Base-by-base conservation (phyloP, 2,329 filamentous ascomycete genomes). In the Sordariomycetes sp. region DNA sequence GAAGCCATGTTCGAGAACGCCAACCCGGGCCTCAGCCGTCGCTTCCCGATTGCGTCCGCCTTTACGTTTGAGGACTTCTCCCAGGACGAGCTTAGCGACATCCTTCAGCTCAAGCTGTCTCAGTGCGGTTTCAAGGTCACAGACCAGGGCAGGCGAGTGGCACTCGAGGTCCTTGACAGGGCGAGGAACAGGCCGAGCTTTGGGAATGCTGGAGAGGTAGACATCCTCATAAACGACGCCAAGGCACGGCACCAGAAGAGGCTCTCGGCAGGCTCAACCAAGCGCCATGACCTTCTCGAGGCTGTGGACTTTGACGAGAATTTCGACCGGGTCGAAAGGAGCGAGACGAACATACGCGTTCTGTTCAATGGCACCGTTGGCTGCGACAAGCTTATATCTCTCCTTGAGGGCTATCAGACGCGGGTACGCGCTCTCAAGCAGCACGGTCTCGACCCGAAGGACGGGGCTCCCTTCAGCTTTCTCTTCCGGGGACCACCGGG, bases 161-260 rank as follows among this genome's bases (percentile, higher is more conserved):
- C 79, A 0, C 70, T 85, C 59, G 82, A 86, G 3, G 73, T 86
- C 20, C 73, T 92, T 0, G 70, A 71, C 8, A 76, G 85, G 3
- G 78, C 80, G 1, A 79, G 86, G 0, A 87, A 54, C 28, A 50
- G 58, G 0, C 79, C 79, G 0, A 80, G 87, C 61, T 89, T 89
- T 66, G 83, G 88, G 1, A 92, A 93, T 64, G 87, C 82, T 0
- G 83, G 87, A 0, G 87, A 90, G 61, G 80, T 94, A n/a, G 87
- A 93, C 53, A 88, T 80, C n/a, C 66, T 90, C 1, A 83, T 78
- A 60, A 76, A 81, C 61, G 75, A 85, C 3, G 73, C 70, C 0
- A 72, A 77, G 1, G 68, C 57, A 79, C 81, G 0, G 85, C 80
- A 0, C 70, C 85, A 59, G 82, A 85, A 3, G 73, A 86, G 77